These are phyloP conservation scores for Westerdykella sp. DNA, from an alignment of 2,329 filamentous ascomycete genomes.

Conservation along the genomic window DNA sequence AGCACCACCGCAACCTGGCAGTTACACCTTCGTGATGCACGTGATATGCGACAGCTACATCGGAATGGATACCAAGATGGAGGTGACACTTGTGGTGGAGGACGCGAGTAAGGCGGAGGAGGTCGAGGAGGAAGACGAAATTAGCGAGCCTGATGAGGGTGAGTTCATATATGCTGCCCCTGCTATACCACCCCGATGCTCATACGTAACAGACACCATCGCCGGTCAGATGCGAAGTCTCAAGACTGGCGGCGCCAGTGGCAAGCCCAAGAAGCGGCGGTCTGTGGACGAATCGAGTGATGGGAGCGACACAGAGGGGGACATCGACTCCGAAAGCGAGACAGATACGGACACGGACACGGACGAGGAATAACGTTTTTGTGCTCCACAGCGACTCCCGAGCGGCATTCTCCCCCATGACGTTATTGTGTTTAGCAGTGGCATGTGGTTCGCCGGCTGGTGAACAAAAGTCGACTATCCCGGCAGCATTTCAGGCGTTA, in stretches of 20 bases:
- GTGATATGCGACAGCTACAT: conserved; percentile 92
- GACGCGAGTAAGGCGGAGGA: conserved; percentile 78
- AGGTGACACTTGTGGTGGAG: conserved; percentile 82
- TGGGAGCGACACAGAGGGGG: conserved; percentile 59
- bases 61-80: conserved; percentile 86
- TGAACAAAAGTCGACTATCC: not conserved
- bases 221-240: conserved; percentile 86
- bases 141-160: conserved; percentile 98
- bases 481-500: not conserved
- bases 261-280: conserved; percentile 53
- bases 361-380: conserved; percentile 32
- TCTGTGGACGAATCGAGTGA: conserved; percentile 58
- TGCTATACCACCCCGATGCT: too few species aligned
- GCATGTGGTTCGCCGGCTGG: too few species aligned
- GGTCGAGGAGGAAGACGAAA: conserved; percentile 83
- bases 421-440: too few species aligned
- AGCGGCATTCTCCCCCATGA: too few species aligned
- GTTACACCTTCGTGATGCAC: conserved; percentile 93
- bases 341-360: conserved; percentile 41
- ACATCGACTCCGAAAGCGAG: conserved; percentile 49
- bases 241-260: conserved; percentile 57
- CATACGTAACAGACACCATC: conserved; percentile 62
- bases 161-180: conserved; percentile 36
- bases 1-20: conserved; percentile 82
- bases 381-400: too few species aligned